Evolutionary conservation across 2,329 filamentous ascomycete genomes (phyloP).

Genomic region (Ascochyta fabae): DNA sequence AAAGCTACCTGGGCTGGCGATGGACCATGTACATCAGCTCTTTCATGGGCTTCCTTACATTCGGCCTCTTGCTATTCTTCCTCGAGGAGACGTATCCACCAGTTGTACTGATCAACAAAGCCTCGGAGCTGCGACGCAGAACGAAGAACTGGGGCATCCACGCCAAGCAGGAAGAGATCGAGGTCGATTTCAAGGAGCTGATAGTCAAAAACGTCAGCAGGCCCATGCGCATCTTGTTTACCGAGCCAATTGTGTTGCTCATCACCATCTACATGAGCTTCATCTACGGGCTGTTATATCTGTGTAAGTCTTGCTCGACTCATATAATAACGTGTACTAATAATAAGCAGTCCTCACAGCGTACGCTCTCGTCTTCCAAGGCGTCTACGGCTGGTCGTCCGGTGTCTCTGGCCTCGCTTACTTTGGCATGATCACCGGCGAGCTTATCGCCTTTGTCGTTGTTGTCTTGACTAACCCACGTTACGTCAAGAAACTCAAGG

Average conservation of each 20-base stretch:
- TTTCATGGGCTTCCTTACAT: conserved; percentile 62
- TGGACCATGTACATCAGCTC: conserved; percentile 62
- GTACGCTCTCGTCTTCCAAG: conserved; percentile 80
- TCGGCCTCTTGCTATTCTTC: conserved; percentile 59
- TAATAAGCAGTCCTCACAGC: conserved; percentile 72
- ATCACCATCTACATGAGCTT: conserved; percentile 56
- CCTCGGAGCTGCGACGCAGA: conserved; percentile 59
- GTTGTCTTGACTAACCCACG: conserved; percentile 69
- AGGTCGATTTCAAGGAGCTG: conserved; percentile 58
- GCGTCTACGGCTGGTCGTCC: conserved; percentile 70
- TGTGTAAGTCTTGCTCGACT: neutral
- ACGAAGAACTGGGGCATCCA: conserved; percentile 68
- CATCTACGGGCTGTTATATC: conserved; percentile 36
- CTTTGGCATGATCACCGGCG: conserved; percentile 81
- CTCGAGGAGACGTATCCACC: conserved; percentile 65
- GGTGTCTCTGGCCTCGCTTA: conserved; percentile 80
- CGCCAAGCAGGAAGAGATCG: conserved; percentile 63
- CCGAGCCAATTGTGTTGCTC: conserved; percentile 58
- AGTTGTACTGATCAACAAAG: conserved; percentile 63
- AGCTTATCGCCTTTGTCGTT: conserved; percentile 69
- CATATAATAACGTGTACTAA: conserved; percentile 1
- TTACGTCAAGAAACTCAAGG: conserved; percentile 61
- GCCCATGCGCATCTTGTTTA: conserved; percentile 57
- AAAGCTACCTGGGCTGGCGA: conserved; percentile 59
- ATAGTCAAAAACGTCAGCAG: conserved; percentile 61